phyloP scores from a whole-genome alignment of 306 rosid species.

The Vachellia pachyceras region DNA sequence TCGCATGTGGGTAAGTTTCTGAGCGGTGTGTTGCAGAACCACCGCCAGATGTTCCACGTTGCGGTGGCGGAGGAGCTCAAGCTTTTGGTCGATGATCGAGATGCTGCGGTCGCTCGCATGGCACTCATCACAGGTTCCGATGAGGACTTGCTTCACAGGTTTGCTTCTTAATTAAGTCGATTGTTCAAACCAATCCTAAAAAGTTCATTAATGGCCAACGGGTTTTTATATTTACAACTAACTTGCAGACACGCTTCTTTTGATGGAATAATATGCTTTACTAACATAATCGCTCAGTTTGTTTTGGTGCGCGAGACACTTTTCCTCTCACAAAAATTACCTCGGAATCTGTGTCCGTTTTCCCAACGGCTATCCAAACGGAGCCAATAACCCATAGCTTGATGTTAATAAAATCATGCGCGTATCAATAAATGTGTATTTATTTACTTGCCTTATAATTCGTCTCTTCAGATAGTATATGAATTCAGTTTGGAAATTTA shows the following conservation, averaged over 20 bases:
- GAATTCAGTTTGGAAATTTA: constrained; percentile 4
- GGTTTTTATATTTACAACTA: neutral
- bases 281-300: too few species aligned
- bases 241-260: neutral
- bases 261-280: neutral
- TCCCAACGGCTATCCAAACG: too few species aligned
- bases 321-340: too few species aligned
- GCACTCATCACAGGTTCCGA: constrained; percentile 49
- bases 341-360: too few species aligned
- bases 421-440: neutral
- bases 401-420: neutral
- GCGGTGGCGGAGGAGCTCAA: constrained; percentile 75
- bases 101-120: constrained; percentile 66
- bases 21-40: constrained; percentile 68
- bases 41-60: constrained; percentile 68
- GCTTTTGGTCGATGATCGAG: constrained; percentile 71
- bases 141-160: constrained; percentile 87
- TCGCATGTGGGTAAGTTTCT: constrained; percentile 64
- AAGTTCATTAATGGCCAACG: neutral
- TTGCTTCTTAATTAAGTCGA: constrained; percentile 9
- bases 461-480: neutral
- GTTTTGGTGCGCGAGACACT: too few species aligned
- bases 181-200: neutral
- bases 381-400: too few species aligned
- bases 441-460: constrained; percentile 1